Evolutionary conservation across 495 filamentous ascomycete species (phyloP), one percentile per base, ranked within the genome.

Genomic region (Hypomontagnella submonticulosa): DNA sequence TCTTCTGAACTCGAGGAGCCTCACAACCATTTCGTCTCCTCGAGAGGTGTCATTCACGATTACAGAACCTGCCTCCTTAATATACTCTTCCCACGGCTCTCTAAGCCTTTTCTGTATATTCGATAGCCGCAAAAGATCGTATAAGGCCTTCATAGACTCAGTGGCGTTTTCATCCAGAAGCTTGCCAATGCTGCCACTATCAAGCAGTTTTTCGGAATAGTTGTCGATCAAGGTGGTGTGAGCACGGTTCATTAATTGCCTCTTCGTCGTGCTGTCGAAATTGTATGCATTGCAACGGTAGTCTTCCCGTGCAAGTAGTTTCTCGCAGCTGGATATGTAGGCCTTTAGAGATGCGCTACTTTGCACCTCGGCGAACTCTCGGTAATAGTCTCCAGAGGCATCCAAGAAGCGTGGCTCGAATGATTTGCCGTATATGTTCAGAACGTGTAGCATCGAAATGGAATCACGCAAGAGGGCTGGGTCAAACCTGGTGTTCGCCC

Each of bases 21-120:
- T 85, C 4, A 88, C 75, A 2, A 99, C 87, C 95, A 98, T 99
- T n/a, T 92, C 87, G 41, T 90, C 86, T 49, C 89, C 87, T 30
- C 89, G 85, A 3, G 84, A 82, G 27, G 88, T 88, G 71, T 97
- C 93, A 58, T 89, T 88, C 8, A 98, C 87, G 52, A 99, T 96
- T 2, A 63, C 71, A 0, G 88, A 81, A 2, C 95, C 96, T n/a
- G 89, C 85, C 49, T 85, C 80, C 18, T 87, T 78, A 63, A 98
- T 95, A 76, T 93, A 95, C 9, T 76, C 78, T 68, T 88, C 87
- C 80, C 95, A 98, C 0, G 92, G 83, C 3, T 79, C 69, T 56
- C 84, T 89, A 10, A 99, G 79, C 38, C 84, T 80, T 64, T 80
- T 79, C 20, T 89, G 87, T 2, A 92, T 84, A 6, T 81, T 78